Base-by-base conservation (phyloP, 2,329 filamentous ascomycete species). In the Talaromyces sp. region DNA sequence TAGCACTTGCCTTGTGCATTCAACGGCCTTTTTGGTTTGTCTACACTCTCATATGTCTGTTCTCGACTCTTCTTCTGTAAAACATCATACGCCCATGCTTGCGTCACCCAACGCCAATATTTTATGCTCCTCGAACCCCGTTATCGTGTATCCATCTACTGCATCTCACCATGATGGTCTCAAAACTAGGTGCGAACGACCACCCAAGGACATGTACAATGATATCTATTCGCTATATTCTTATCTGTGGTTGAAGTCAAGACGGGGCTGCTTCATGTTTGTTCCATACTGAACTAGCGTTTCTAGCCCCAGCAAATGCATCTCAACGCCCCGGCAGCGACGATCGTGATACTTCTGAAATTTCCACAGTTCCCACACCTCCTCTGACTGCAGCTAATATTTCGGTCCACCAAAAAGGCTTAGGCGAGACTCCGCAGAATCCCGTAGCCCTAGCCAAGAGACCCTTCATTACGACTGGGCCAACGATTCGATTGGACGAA, bases 201-300 rank as follows among this genome's bases (percentile, higher is more conserved):
- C 52, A 56, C 11, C 33, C 33, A 22, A 3, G 39, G 52, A 56
- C 52, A 56, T 56, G 22, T 54, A 16, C 33, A 39, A 39, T 33
- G 6, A 39, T 14, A 56, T 54, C 27, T 54, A 54, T 35, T 22
- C n/a, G 31, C 33, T 37, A 22, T 56, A 56, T 56, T 11, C n/a
- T 37, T 56, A 56, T 22, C n/a, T 56, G 37, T 35, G 16, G 22
- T 54, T 19, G 19, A 35, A 31, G 16, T 54, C 33, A 35, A 35
- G 8, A 37, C n/a, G 33, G n/a, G 37, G 52, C 4, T 56, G 33
- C 52, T 37, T 56, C 33, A 39, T 60, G 19, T 43, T n/a, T 39
- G 52, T 56, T 60, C 41, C 58, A 33, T 60, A 48, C 58, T 60
- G 33, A 60, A 35, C 58, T 60, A 60, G 58, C 33, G 47, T 43